phyloP scores from a whole-genome alignment of 129 eudicot species.

The Glebionis coronaria region DNA sequence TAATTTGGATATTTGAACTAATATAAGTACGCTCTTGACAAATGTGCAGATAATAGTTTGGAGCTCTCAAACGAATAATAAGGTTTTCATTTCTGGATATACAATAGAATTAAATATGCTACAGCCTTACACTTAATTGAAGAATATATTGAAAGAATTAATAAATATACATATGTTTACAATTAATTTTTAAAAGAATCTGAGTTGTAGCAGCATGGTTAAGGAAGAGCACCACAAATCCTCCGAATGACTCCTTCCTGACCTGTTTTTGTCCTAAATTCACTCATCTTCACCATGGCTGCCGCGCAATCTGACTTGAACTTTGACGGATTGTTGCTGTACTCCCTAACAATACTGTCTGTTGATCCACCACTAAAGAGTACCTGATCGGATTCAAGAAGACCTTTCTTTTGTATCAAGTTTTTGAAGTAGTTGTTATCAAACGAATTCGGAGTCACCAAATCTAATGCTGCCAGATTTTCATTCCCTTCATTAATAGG shows the following conservation, averaged over 20 bases:
- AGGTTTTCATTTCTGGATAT: no score
- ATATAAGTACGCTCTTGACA: no score
- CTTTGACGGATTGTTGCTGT: slow-evolving; percentile 32
- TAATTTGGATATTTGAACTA: no score
- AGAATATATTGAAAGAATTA: background rate
- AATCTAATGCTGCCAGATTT: no score
- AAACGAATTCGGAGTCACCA: no score
- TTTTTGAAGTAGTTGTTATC: no score
- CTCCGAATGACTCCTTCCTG: slow-evolving; percentile 53
- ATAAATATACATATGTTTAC: background rate
- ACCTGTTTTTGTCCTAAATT: slow-evolving; percentile 53
- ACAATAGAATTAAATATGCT: no score
- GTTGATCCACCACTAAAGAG: no score
- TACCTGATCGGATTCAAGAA: no score
- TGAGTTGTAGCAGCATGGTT: background rate
- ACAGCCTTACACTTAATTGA: background rate
- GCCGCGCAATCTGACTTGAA: slow-evolving; percentile 56
- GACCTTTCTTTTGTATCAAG: no score
- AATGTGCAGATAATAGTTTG: no score
- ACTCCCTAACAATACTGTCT: slow-evolving; percentile 43
- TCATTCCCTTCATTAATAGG: slow-evolving; percentile 42
- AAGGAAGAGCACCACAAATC: slow-evolving; percentile 43
- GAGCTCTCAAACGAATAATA: no score
- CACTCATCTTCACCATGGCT: slow-evolving; percentile 74
- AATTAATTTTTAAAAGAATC: background rate